Conservation (phyloP, 2,329 filamentous ascomycete species). For the Fusarium chaquense region DNA sequence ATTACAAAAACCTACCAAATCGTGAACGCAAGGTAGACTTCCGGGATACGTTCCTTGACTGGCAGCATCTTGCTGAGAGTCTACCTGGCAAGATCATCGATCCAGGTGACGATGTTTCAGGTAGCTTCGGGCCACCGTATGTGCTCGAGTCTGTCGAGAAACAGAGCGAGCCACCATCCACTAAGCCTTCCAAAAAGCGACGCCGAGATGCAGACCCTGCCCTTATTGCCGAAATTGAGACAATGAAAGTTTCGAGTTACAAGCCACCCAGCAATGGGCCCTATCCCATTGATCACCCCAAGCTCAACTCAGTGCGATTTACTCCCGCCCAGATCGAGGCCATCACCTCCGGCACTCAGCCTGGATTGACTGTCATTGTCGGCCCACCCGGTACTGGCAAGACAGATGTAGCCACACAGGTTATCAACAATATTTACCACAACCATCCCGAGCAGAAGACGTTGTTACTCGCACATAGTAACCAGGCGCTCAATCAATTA, state of each 20-base stretch:
- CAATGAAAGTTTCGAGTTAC: conserved; percentile 88
- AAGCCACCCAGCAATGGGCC: conserved; percentile 89
- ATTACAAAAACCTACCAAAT: conserved; percentile 84
- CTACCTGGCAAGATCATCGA: conserved; percentile 89
- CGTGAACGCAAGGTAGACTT: conserved; percentile 85
- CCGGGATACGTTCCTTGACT: conserved; percentile 93
- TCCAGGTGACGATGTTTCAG: conserved; percentile 75
- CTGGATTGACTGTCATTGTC: conserved; percentile 92
- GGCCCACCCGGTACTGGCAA: conserved; percentile 97
- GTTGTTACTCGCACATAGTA: conserved; percentile 93
- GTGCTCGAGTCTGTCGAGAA: conserved; percentile 77
- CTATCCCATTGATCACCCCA: conserved; percentile 86
- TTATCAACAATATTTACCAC: conserved; percentile 99
- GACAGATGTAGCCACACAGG: conserved; percentile 98
- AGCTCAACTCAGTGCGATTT: conserved; percentile 85
- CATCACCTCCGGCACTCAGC: conserved; percentile 92
- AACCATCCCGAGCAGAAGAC: conserved; percentile 96
- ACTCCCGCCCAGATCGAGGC: conserved; percentile 93
- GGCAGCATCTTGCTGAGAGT: conserved; percentile 92
- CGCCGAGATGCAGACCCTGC: conserved; percentile 80
- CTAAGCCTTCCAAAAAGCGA: conserved; percentile 84
- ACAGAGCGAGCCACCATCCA: conserved; percentile 61
- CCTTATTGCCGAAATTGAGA: conserved; percentile 72
- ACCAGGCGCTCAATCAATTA: conserved; percentile 95
- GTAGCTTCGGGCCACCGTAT: conserved; percentile 88